Conservation (phyloP, 495 filamentous ascomycete genomes). For the Aspergillus hancockii region DNA sequence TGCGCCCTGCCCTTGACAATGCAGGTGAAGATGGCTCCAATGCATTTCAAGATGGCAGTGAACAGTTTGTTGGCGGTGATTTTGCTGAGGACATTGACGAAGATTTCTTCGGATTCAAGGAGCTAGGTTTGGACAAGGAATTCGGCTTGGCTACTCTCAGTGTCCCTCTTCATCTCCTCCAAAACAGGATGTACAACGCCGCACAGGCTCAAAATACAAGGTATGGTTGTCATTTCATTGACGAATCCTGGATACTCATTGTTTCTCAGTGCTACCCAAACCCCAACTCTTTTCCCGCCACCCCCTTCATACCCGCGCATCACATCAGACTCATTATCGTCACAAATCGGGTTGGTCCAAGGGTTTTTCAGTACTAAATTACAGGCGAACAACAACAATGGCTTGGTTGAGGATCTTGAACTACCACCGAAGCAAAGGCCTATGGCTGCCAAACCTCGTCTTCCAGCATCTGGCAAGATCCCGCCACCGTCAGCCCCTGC, state of each 20-base stretch:
- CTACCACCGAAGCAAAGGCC: constrained; percentile 88
- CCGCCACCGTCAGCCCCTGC: constrained; percentile 33
- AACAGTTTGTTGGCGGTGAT: constrained; percentile 94
- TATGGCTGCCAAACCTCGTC: constrained; percentile 67
- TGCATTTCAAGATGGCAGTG: constrained; percentile 93
- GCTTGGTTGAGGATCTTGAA: constrained; percentile 92
- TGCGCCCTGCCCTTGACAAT: constrained; percentile 84
- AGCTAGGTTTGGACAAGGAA: constrained; percentile 87
- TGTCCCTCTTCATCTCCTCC: constrained; percentile 91
- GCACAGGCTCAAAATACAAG: constrained; percentile 74
- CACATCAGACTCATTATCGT: constrained; percentile 71
- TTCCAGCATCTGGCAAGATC: constrained; percentile 95
- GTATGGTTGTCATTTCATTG: constrained; percentile 35
- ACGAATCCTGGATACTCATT: constrained; percentile 11
- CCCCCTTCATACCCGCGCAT: constrained; percentile 77
- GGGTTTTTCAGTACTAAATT: constrained; percentile 89
- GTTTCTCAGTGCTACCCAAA: constrained; percentile 40
- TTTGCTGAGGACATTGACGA: constrained; percentile 97
- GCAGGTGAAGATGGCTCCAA: constrained; percentile 80
- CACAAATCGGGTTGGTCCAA: constrained; percentile 82
- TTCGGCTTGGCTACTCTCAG: constrained; percentile 81
- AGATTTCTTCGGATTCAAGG: constrained; percentile 99
- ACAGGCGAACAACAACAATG: constrained; percentile 75
- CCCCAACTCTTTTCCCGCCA: constrained; percentile 51
- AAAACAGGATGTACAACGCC: constrained; percentile 81